A percentile compares a stretch with the other conserved stretches of the same genome.
These are phyloP conservation scores for Aspergillus coremiiformis DNA, from an alignment of 495 filamentous ascomycete species.

Conservation along the genomic window DNA sequence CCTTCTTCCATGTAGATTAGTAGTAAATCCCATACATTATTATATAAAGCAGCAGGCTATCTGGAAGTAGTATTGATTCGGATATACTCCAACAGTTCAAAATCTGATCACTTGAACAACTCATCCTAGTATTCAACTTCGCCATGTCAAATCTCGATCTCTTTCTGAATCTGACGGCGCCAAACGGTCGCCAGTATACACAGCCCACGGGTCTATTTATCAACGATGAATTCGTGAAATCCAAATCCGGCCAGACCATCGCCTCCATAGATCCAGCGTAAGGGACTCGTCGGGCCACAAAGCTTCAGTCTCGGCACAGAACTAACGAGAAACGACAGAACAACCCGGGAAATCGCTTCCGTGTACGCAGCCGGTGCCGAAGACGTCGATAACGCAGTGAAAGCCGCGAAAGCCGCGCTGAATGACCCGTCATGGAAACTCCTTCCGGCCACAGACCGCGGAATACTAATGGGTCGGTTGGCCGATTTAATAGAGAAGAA, in stretches of 20 bases:
- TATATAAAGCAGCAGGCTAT: too few relatives aligned
- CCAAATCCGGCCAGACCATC: conserved; percentile 63
- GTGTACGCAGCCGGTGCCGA: conserved; percentile 73
- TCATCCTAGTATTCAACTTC: too few relatives aligned
- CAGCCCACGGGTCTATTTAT: conserved; percentile 87
- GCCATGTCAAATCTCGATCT: conserved; percentile 7
- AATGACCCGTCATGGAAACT: conserved; percentile 70
- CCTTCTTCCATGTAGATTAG: too few relatives aligned
- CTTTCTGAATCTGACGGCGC: conserved; percentile 65
- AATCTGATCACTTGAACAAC: too few relatives aligned
- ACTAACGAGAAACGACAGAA: conserved; percentile 55
- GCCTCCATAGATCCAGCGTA: conserved; percentile 65
- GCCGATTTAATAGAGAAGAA: conserved; percentile 65
- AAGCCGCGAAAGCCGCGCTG: conserved; percentile 74
- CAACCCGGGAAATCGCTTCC: conserved; percentile 60
- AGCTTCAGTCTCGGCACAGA: conserved; percentile 57
- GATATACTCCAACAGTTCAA: too few relatives aligned
- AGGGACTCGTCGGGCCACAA: conserved; percentile 23
- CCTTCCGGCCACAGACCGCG: conserved; percentile 65
- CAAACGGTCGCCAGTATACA: conserved; percentile 76
- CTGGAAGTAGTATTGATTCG: too few relatives aligned
- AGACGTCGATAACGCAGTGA: conserved; percentile 80
- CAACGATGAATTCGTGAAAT: conserved; percentile 85
- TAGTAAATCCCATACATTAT: too few relatives aligned
- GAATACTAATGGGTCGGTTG: conserved; percentile 65